These are phyloP conservation scores for Ogataea salicorniae DNA, from an alignment of 805 yeast genomes.

Conservation along the genomic window DNA sequence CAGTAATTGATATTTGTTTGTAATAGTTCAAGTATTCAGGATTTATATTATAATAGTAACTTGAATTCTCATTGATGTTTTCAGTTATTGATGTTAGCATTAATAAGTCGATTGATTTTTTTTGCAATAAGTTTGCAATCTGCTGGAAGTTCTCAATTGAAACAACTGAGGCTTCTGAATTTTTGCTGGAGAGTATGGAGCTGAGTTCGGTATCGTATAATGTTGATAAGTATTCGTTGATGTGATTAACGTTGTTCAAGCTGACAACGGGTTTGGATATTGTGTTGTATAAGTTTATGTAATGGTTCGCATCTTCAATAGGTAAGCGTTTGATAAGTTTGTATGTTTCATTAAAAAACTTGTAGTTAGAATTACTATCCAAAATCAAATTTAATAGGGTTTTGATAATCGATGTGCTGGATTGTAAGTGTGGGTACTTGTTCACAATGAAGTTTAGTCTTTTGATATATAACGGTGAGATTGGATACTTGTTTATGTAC, in stretches of 20 bases:
- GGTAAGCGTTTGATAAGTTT: slow-evolving; percentile 7
- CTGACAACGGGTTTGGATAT: slow-evolving; percentile 1
- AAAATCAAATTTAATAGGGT: slow-evolving; percentile 12
- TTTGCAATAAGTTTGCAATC: slow-evolving; percentile 8
- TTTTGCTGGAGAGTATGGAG: not conserved
- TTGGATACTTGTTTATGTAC: slow-evolving; percentile 8
- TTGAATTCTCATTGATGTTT: slow-evolving; percentile 16
- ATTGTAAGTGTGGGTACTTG: slow-evolving; percentile 7
- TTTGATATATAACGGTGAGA: slow-evolving; percentile 17
- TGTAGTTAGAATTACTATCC: slow-evolving; percentile 9
- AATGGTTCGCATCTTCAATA: slow-evolving; percentile 4
- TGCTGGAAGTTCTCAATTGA: slow-evolving; percentile 8
- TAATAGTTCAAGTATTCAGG: slow-evolving; percentile 12
- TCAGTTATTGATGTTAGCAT: slow-evolving; percentile 18
- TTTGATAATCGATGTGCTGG: slow-evolving; percentile 2
- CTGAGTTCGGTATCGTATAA: slow-evolving; percentile 9
- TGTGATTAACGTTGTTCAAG: not conserved
- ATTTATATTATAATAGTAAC: slow-evolving; percentile 15
- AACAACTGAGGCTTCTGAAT: not conserved
- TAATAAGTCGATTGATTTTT: slow-evolving; percentile 10
- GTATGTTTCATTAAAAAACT: slow-evolving; percentile 12
- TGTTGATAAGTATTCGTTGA: slow-evolving; percentile 1
- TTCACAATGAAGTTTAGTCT: slow-evolving; percentile 16
- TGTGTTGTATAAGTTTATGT: slow-evolving; percentile 5
- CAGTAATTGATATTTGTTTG: slow-evolving; percentile 11